Conservation (phyloP, 768 basidiomycete genomes). For the Macrolepiota fuliginosa region DNA sequence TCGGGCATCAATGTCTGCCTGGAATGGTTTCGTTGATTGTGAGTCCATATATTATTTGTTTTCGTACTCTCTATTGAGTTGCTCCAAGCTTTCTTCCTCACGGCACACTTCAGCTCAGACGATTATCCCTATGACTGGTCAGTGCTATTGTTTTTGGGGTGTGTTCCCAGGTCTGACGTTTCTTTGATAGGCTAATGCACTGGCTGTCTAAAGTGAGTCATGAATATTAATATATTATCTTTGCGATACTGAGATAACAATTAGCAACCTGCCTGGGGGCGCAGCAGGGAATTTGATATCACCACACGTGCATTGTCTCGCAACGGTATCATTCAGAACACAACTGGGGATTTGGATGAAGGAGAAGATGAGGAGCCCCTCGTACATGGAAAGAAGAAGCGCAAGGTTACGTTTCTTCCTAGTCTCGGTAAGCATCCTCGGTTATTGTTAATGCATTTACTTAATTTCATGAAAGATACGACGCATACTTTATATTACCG, state of each 20-base stretch:
- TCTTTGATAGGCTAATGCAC: slow-evolving; percentile 71
- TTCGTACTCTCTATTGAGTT: not conserved
- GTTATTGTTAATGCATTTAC: slow-evolving; percentile 15
- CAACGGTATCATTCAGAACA: slow-evolving; percentile 61
- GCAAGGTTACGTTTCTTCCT: slow-evolving; percentile 85
- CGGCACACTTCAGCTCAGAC: slow-evolving; percentile 85
- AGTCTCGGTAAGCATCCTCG: slow-evolving; percentile 54
- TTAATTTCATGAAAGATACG: slow-evolving; percentile 50
- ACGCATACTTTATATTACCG: slow-evolving; percentile 89
- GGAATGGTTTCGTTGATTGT: slow-evolving; percentile 92
- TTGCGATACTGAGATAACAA: slow-evolving; percentile 9
- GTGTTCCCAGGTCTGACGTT: slow-evolving; percentile 9
- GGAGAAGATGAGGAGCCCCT: slow-evolving; percentile 65
- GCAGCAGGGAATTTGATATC: slow-evolving; percentile 87
- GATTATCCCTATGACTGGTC: slow-evolving; percentile 89
- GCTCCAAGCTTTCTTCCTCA: slow-evolving; percentile 75
- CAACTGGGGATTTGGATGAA: slow-evolving; percentile 76
- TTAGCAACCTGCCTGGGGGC: slow-evolving; percentile 90
- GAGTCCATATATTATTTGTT: slow-evolving; percentile 19
- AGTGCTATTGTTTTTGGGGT: slow-evolving; percentile 16
- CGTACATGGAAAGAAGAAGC: slow-evolving; percentile 68
- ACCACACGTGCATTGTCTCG: slow-evolving; percentile 74
- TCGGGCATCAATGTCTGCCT: slow-evolving; percentile 77
- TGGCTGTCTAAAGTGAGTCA: slow-evolving; percentile 75
- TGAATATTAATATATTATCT: not conserved